Evolutionary conservation across 1,139 yeast genomes (phyloP), one percentile per base, ranked within the genome.

Genomic region (Geotrichum phurueaensis): DNA sequence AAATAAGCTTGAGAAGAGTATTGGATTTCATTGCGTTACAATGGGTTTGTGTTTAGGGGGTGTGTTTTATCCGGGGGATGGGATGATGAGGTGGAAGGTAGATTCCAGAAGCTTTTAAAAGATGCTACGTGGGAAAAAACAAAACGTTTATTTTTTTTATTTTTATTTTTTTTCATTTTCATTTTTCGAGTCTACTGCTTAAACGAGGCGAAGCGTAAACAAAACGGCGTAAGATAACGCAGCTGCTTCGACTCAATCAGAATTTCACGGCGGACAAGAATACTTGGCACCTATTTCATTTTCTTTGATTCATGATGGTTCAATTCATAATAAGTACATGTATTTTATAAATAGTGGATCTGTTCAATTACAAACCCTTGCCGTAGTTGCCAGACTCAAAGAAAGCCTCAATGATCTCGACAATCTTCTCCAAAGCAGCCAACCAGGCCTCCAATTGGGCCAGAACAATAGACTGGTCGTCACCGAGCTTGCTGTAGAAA

Each of bases 321-420:
- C 18, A 51, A 7, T 51, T 29, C 39, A 31, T 51, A 20, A 33
- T 15, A 51, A 53, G 22, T 53, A 53, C 22, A 53, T n/a, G 20
- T 22, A 53, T 20, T 29, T 25, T 43, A 39, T 22, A 52, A 52
- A 36, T 39, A n/a, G 15, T 43, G 10, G 18, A 39, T 39, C 47
- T 5, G 47, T 3, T n/a, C 23, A 27, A 56, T 73, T 83, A 89
- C 75, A 90, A 81, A 45, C 96, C 97, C 78, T 90, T 90, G 66
- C 95, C 96, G 74, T 89, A 89, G 76, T 89, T 87, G 57, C 96
- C 96, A 65, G 83, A 78, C 63, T 83, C 84, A 68, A 87, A 87
- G 75, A 90, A 91, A 60, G 81, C 87, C 77, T 87, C 79, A 71
- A 90, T 86, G 71, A 83, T 83, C 67, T 80, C 75, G 59, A 91